Base-by-base conservation (phyloP, 805 yeast genomes). In the Helenozyma baotianmanensis region DNA sequence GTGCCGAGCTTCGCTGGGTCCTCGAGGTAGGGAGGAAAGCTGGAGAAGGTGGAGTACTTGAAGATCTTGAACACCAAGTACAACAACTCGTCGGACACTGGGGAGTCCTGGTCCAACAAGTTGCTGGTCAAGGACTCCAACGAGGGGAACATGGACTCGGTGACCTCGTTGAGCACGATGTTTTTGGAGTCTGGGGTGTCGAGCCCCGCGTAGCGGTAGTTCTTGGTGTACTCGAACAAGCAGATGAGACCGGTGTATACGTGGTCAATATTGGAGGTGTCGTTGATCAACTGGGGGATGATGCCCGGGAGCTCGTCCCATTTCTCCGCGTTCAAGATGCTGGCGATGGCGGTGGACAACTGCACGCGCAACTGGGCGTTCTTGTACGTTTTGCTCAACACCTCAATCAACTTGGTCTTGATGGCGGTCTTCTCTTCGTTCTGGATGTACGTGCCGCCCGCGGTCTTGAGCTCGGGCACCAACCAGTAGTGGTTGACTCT, bases 301-400 rank as follows among this genome's bases (percentile, higher is more conserved):
- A 43, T 35, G 3, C 32, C 30, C 11, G 35, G 36, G 4, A 33
- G 61, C 60, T 59, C 65, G 13, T 59, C 63, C 72, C 72, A 67
- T 36, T 65, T 66, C 14, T 74, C 78, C 22, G 62, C 56, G 34
- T 61, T 57, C 38, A 81, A 53, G 8, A 81, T 76, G 26, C 62
- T 66, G 50, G 77, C 70, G 28, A 82, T 56, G 0, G 83, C 72
- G 18, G 75, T 73, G 12, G 79, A 58, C 30, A 81, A 56, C 51
- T 78, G 85, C 19, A 78, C 72, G 44, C 73, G 62, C 25, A 81
- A 38, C 40, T 53, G 59, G 21, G 44, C 45, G 37, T 52, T 57
- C 35, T 55, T 57, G 40, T 59, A 56, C 19, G 58, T 56, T 27
- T 60, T 56, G 26, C 61, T 47, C 40, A 47, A 54, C 1, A 68